phyloP scores from a whole-genome alignment of 495 filamentous ascomycete genomes.

The Aspergillus avenaceus region DNA sequence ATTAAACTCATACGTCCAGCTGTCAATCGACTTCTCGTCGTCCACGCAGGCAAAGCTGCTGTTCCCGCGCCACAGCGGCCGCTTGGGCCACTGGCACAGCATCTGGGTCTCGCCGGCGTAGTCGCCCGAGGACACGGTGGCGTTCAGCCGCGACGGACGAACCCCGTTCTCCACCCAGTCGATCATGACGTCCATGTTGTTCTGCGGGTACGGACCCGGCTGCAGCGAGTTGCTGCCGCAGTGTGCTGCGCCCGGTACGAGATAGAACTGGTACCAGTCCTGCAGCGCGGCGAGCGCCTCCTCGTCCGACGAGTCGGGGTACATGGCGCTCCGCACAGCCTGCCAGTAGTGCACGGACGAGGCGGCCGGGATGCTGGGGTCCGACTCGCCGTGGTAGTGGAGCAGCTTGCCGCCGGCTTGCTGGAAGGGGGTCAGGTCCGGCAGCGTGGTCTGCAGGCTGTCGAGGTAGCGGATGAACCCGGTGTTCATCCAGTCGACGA shows the following conservation, averaged over 20 bases:
- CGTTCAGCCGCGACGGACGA: slow-evolving; percentile 36
- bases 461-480: slow-evolving; percentile 26
- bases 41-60: slow-evolving; percentile 38
- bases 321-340: slow-evolving; percentile 47
- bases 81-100: slow-evolving; percentile 46
- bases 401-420: slow-evolving; percentile 43
- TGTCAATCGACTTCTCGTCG: slow-evolving; percentile 37
- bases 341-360: slow-evolving; percentile 50
- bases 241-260: slow-evolving; percentile 48
- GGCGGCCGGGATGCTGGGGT: slow-evolving; percentile 42
- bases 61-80: slow-evolving; percentile 40
- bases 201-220: slow-evolving; percentile 44
- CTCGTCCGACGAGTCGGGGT: slow-evolving; percentile 27
- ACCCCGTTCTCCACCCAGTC: slow-evolving; percentile 51
- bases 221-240: slow-evolving; percentile 42
- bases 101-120: slow-evolving; percentile 36
- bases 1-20: slow-evolving; percentile 33
- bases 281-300: slow-evolving; percentile 33
- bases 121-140: slow-evolving; percentile 29
- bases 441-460: slow-evolving; percentile 31
- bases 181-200: slow-evolving; percentile 41
- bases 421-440: slow-evolving; percentile 42
- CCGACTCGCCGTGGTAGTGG: slow-evolving; percentile 51
- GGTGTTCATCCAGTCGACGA: slow-evolving; percentile 41
- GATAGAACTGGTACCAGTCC: slow-evolving; percentile 52